Evolutionary conservation across 1,284 basidiomycete species (phyloP).

Genomic region (Volvariella volvacea): DNA sequence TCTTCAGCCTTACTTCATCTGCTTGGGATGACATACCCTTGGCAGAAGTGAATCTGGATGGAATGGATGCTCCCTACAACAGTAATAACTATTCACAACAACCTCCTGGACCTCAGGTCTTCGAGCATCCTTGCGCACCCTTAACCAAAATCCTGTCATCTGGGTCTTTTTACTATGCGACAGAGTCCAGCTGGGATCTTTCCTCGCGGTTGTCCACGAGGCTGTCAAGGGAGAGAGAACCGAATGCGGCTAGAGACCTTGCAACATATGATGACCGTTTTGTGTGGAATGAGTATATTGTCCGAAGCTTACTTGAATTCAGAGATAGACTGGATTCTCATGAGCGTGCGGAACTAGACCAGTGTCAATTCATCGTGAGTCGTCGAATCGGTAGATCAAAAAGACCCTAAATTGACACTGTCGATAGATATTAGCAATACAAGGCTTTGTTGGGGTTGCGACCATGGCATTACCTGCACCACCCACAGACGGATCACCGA

Average conservation of each 20-base stretch:
- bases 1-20: constrained; percentile 66
- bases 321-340: constrained; percentile 63
- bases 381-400: constrained; percentile 15
- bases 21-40: constrained; percentile 63
- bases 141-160: constrained; percentile 89
- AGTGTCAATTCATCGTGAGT: constrained; percentile 76
- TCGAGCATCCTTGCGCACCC: constrained; percentile 87
- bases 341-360: constrained; percentile 69
- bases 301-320: constrained; percentile 76
- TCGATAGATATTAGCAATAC: constrained; percentile 76
- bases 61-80: constrained; percentile 35
- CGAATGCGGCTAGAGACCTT: constrained; percentile 42
- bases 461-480: constrained; percentile 68
- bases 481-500: constrained; percentile 61
- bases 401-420: constrained; percentile 18
- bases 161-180: constrained; percentile 91
- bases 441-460: constrained; percentile 82
- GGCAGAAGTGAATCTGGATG: constrained; percentile 45
- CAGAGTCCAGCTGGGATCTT: constrained; percentile 81
- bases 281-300: constrained; percentile 84
- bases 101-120: constrained; percentile 38
- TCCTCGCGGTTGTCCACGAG: constrained; percentile 74
- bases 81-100: constrained; percentile 44
- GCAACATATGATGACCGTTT: constrained; percentile 76
- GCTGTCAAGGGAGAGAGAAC: constrained; percentile 39